These are phyloP conservation scores for Geosmithia morbida DNA, from an alignment of 2,329 filamentous ascomycete species.

Conservation along the genomic window DNA sequence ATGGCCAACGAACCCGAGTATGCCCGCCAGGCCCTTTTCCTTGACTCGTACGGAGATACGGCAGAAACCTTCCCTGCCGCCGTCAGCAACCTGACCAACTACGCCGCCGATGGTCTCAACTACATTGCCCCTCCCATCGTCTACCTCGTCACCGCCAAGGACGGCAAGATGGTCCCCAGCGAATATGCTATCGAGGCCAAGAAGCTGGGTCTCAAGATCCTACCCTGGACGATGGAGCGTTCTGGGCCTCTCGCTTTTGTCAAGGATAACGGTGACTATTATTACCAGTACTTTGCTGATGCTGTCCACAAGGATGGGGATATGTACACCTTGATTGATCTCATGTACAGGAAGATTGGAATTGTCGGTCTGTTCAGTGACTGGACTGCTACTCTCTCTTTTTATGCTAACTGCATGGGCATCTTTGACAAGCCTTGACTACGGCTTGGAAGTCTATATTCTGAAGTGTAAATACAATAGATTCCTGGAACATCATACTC, in stretches of 20 bases:
- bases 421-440: not conserved
- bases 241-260: conserved; percentile 40
- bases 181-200: conserved; percentile 47
- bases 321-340: conserved; percentile 50
- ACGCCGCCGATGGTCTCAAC: conserved; percentile 41
- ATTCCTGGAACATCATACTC: not conserved
- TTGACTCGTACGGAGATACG: conserved; percentile 47
- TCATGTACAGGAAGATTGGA: conserved; percentile 45
- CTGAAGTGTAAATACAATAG: too few species aligned
- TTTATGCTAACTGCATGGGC: conserved; percentile 57
- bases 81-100: conserved; percentile 38
- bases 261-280: conserved; percentile 32
- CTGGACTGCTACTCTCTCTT: conserved; percentile 55
- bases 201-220: conserved; percentile 45
- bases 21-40: conserved; percentile 46
- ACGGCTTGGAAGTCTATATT: not conserved
- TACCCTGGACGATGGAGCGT: conserved; percentile 56
- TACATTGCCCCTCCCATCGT: conserved; percentile 49
- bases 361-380: conserved; percentile 52
- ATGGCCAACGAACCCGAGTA: conserved; percentile 45
- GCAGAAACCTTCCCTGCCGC: conserved; percentile 35
- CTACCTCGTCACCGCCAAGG: conserved; percentile 40
- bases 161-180: conserved; percentile 44
- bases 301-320: conserved; percentile 49
- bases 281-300: conserved; percentile 40